phyloP scores from a whole-genome alignment of 306 rosid species.

The Coriaria nepalensis region DNA sequence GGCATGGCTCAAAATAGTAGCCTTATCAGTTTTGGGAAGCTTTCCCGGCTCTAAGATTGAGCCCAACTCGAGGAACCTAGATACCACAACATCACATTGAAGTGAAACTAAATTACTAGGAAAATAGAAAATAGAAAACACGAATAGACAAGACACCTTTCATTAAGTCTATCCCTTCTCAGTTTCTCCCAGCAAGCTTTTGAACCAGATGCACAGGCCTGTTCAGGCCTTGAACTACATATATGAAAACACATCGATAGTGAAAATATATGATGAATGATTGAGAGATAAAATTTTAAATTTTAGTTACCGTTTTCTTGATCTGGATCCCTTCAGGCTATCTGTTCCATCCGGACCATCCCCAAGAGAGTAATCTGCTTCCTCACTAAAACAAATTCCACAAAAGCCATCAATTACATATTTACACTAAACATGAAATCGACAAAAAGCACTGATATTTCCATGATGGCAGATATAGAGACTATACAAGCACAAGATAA shows the following conservation, averaged over 20 bases:
- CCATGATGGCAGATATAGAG: too few relatives aligned
- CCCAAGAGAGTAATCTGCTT: too few relatives aligned
- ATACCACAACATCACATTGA: constrained; percentile 1
- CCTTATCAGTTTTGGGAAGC: constrained; percentile 64
- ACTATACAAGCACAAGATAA: too few relatives aligned
- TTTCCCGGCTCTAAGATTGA: constrained; percentile 64
- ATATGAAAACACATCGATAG: background rate
- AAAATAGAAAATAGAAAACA: constrained; percentile 2
- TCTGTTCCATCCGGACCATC: too few relatives aligned
- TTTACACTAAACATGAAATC: too few relatives aligned
- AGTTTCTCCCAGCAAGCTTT: constrained; percentile 71
- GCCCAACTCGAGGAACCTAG: constrained; percentile 61
- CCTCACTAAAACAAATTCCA: too few relatives aligned
- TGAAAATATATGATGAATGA: background rate
- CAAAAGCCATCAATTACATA: too few relatives aligned
- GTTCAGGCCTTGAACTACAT: constrained; percentile 44
- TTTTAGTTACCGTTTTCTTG: background rate
- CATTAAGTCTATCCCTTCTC: constrained; percentile 64
- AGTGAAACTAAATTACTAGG: constrained; percentile 15
- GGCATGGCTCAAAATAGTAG: constrained; percentile 52
- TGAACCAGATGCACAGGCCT: constrained; percentile 35
- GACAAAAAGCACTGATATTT: too few relatives aligned
- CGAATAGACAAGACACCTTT: constrained; percentile 29
- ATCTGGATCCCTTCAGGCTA: background rate
- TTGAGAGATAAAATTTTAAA: background rate